A percentile compares a stretch with the other conserved stretches of the same genome.
These are phyloP conservation scores for Trichosporon asahii DNA, from an alignment of 1,284 basidiomycete species.

Conservation along the genomic window DNA sequence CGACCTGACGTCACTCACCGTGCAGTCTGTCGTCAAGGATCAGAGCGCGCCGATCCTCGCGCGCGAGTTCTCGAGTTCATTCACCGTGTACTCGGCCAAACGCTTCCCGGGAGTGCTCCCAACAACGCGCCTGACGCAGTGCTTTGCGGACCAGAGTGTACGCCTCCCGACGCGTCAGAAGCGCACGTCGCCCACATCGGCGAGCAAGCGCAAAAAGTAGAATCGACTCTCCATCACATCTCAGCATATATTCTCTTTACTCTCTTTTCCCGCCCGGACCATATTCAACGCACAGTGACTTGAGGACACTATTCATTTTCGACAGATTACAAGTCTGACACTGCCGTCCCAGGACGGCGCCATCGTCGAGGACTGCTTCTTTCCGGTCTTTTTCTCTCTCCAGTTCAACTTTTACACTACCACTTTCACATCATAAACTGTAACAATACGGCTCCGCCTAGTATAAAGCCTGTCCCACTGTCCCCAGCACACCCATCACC, in stretches of 20 bases:
- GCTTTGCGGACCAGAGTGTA: constrained; percentile 86
- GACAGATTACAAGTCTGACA: neutral
- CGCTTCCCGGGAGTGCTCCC: constrained; percentile 90
- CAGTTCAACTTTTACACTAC: neutral
- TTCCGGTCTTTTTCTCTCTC: neutral
- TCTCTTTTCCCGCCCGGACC: neutral
- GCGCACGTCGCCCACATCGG: constrained; percentile 12
- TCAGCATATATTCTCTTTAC: neutral
- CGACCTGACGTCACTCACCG: constrained; percentile 29
- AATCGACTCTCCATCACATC: neutral
- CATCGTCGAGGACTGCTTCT: neutral
- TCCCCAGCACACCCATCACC: neutral
- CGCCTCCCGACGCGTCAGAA: constrained; percentile 63
- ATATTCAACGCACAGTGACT: constrained; percentile 2
- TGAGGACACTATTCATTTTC: constrained; percentile 6
- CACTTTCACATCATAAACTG: neutral
- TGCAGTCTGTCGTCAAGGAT: constrained; percentile 21
- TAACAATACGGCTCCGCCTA: neutral
- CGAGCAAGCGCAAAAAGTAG: constrained; percentile 19
- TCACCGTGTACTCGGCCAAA: constrained; percentile 87
- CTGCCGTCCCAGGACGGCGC: too few species aligned
- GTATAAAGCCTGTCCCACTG: neutral
- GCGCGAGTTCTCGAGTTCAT: constrained; percentile 77
- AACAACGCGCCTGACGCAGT: constrained; percentile 81
- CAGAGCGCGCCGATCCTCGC: constrained; percentile 63